These are phyloP conservation scores for Calendula officinalis DNA, from an alignment of 129 eudicot species.

Conservation along the genomic window DNA sequence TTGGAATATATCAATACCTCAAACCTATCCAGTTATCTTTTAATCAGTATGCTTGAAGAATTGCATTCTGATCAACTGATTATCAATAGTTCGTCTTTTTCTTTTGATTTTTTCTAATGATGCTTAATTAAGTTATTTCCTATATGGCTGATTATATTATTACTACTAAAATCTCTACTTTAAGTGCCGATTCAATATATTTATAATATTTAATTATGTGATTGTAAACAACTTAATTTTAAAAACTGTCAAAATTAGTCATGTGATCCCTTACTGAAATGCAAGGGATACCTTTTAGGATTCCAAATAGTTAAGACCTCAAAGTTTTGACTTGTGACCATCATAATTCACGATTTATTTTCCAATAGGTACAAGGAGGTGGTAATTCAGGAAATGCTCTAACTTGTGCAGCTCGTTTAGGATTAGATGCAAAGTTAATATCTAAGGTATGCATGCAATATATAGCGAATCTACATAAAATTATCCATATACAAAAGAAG, in stretches of 20 bases:
- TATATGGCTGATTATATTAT: neutral
- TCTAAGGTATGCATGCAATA: conserved; percentile 62
- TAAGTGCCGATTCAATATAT: neutral
- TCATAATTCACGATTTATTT: conserved; percentile 3
- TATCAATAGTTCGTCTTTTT: neutral
- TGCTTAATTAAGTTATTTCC: neutral
- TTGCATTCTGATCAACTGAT: neutral
- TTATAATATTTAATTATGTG: neutral
- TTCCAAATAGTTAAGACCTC: neutral
- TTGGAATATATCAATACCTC: conserved; percentile 1
- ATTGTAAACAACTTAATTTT: conserved; percentile 1
- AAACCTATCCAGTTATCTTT: neutral
- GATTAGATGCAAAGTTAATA: conserved; percentile 74
- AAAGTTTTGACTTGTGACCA: neutral
- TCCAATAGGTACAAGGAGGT: conserved; percentile 85
- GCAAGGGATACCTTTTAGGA: conserved; percentile 18
- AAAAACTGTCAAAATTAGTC: neutral
- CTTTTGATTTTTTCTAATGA: neutral
- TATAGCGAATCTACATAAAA: conserved; percentile 13
- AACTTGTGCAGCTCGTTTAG: conserved; percentile 93
- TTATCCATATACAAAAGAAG: neutral
- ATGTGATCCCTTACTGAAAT: conserved; percentile 8
- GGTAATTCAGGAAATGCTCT: conserved; percentile 95
- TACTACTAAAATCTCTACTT: conserved; percentile 1
- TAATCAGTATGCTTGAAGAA: conserved; percentile 4